A percentile compares a stretch with the other conserved stretches of the same genome.
These are phyloP conservation scores for Nakazawaea ernobii DNA, from an alignment of 805 yeast species.

Conservation along the genomic window DNA sequence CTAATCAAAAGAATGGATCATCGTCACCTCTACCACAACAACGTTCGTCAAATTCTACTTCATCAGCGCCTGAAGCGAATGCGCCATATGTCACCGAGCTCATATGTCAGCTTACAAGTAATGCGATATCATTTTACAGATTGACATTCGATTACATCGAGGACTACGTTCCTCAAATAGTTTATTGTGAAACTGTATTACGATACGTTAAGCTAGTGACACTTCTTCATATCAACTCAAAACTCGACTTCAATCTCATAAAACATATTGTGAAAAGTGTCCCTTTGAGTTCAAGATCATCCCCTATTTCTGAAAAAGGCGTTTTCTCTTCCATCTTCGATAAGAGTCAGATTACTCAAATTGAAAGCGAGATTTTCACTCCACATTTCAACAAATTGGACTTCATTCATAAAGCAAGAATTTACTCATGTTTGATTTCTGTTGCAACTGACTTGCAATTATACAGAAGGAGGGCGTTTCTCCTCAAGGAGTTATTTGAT, in stretches of 20 bases:
- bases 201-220: slow-evolving; percentile 61
- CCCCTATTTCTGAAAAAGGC: slow-evolving; percentile 3
- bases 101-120: slow-evolving; percentile 30
- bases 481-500: slow-evolving; percentile 59
- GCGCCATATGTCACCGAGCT: slow-evolving; percentile 26
- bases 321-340: slow-evolving; percentile 8
- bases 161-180: slow-evolving; percentile 78
- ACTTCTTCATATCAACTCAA: slow-evolving; percentile 41
- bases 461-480: slow-evolving; percentile 62
- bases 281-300: slow-evolving; percentile 11
- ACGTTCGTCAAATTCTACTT: slow-evolving; percentile 3
- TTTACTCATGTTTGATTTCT: slow-evolving; percentile 61
- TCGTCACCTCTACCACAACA: neutral
- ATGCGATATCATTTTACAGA: slow-evolving; percentile 38
- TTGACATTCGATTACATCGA: slow-evolving; percentile 51
- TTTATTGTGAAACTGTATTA: slow-evolving; percentile 66
- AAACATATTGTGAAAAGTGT: slow-evolving; percentile 39
- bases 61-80: slow-evolving; percentile 10
- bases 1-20: slow-evolving; percentile 11
- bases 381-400: slow-evolving; percentile 40
- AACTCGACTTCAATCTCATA: slow-evolving; percentile 35
- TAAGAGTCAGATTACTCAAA: slow-evolving; percentile 38
- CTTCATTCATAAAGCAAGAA: slow-evolving; percentile 47
- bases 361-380: slow-evolving; percentile 42
- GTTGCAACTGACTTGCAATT: slow-evolving; percentile 59